A percentile compares a stretch with the other conserved stretches of the same genome.
phyloP scores from a whole-genome alignment of 768 basidiomycete species.

The Exsudoporus frostii region DNA sequence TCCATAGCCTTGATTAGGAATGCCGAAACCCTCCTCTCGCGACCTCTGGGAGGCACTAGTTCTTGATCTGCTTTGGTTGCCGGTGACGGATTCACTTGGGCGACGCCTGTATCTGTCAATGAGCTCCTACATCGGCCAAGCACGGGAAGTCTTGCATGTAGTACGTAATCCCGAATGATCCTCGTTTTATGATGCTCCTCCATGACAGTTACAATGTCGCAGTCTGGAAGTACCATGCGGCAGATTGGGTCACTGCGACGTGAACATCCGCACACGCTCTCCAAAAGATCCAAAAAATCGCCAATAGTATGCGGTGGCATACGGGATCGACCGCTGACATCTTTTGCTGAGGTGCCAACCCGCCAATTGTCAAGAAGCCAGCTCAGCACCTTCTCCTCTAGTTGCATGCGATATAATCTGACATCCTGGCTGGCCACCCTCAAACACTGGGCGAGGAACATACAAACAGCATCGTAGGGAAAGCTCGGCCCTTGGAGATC shows the following conservation, averaged over 20 bases:
- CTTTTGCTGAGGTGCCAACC: conserved; percentile 39
- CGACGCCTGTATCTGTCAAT: not conserved
- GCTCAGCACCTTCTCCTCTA: conserved; percentile 81
- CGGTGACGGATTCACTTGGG: conserved; percentile 5
- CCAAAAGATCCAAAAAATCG: conserved; percentile 64
- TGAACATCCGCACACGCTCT: conserved; percentile 57
- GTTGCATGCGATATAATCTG: conserved; percentile 74
- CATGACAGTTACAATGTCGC: conserved; percentile 57
- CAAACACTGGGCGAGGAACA: conserved; percentile 69
- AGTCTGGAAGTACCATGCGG: conserved; percentile 64
- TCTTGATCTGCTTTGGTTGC: conserved; percentile 24
- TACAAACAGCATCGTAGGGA: conserved; percentile 88
- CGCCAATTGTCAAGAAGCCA: conserved; percentile 81
- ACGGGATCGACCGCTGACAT: conserved; percentile 34
- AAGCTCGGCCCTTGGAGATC: conserved; percentile 87
- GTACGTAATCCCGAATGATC: conserved; percentile 66
- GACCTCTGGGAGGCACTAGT: conserved; percentile 46
- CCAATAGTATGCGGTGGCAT: conserved; percentile 52
- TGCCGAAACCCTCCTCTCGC: conserved; percentile 59
- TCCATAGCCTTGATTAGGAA: conserved; percentile 67
- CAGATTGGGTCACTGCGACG: conserved; percentile 45
- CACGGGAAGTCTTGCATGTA: conserved; percentile 59
- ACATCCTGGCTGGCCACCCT: conserved; percentile 76
- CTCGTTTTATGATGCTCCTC: conserved; percentile 54
- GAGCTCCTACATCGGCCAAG: conserved; percentile 23